Evolutionary conservation across 345 rosid genomes (phyloP).

Genomic region (Xanthoceras sorbifolium): DNA sequence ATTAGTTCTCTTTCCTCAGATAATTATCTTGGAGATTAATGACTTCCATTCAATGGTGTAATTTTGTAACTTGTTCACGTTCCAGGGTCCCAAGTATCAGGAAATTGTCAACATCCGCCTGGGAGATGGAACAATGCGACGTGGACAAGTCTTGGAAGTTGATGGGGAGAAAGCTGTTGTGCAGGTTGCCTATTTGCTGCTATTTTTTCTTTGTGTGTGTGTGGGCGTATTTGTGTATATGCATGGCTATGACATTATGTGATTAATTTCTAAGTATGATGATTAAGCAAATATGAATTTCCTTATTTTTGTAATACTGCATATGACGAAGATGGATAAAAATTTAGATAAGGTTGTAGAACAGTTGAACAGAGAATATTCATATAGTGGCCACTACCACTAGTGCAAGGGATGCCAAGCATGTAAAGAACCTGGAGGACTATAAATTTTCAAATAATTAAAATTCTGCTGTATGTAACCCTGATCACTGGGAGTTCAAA

Average conservation of each 20-base stretch:
- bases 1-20: not conserved
- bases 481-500: not conserved
- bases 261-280: not conserved
- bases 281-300: not conserved
- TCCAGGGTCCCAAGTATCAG: constrained; percentile 92
- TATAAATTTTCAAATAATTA: not conserved
- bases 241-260: not conserved
- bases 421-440: not conserved
- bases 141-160: constrained; percentile 97
- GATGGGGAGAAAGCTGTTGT: constrained; percentile 99
- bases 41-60: too few species aligned
- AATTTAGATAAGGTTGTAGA: not conserved
- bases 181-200: constrained; percentile 51
- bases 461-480: not conserved
- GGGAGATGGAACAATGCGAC: constrained; percentile 90
- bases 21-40: not conserved
- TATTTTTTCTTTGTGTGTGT: not conserved
- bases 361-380: not conserved
- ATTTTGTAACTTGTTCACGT: not conserved
- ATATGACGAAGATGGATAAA: not conserved
- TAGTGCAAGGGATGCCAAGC: not conserved
- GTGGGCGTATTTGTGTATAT: not conserved
- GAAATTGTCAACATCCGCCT: constrained; percentile 94
- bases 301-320: not conserved
- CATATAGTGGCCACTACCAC: not conserved